A percentile compares a stretch with the other conserved stretches of the same genome.
These are phyloP conservation scores for Mycena venus DNA, from an alignment of 768 basidiomycete species.

Conservation along the genomic window DNA sequence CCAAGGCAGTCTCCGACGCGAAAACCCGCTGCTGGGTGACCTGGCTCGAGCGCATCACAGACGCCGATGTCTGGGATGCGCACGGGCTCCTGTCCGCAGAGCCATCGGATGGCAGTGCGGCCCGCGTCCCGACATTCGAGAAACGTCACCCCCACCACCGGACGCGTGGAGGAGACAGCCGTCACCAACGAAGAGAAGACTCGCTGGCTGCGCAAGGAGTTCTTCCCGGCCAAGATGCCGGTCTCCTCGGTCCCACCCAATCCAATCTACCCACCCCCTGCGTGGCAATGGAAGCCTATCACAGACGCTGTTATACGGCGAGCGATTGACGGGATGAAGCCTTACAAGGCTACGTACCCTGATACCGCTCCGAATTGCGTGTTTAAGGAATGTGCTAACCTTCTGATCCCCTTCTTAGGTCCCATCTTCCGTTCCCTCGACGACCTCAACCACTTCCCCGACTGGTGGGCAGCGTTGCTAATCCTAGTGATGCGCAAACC, in stretches of 20 bases:
- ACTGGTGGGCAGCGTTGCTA: conserved; percentile 37
- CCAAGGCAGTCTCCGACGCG: conserved; percentile 23
- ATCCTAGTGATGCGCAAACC: conserved; percentile 52
- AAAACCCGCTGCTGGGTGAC: conserved; percentile 44
- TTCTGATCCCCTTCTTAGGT: conserved; percentile 40
- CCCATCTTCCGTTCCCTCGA: conserved; percentile 45
- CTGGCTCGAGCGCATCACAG: conserved; percentile 38
- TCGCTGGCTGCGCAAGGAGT: conserved; percentile 32
- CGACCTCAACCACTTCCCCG: conserved; percentile 34
- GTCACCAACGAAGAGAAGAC: conserved; percentile 41
- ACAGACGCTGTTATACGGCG: conserved; percentile 40
- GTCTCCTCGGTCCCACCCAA: neutral
- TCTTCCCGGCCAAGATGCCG: conserved; percentile 44
- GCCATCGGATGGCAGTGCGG: conserved; percentile 39
- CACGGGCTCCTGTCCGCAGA: conserved; percentile 36
- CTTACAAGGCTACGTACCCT: conserved; percentile 49
- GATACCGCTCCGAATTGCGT: conserved; percentile 46
- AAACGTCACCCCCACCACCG: neutral
- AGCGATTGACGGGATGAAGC: conserved; percentile 42
- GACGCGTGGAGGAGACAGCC: conserved; percentile 11
- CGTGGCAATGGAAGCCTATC: conserved; percentile 34
- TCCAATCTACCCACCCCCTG: conserved; percentile 42
- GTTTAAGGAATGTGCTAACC: conserved; percentile 39
- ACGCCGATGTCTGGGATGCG: neutral
- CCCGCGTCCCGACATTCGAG: conserved; percentile 42